These are phyloP conservation scores for Rhizopogon vesiculosus DNA, from an alignment of 768 basidiomycete species.

Conservation along the genomic window DNA sequence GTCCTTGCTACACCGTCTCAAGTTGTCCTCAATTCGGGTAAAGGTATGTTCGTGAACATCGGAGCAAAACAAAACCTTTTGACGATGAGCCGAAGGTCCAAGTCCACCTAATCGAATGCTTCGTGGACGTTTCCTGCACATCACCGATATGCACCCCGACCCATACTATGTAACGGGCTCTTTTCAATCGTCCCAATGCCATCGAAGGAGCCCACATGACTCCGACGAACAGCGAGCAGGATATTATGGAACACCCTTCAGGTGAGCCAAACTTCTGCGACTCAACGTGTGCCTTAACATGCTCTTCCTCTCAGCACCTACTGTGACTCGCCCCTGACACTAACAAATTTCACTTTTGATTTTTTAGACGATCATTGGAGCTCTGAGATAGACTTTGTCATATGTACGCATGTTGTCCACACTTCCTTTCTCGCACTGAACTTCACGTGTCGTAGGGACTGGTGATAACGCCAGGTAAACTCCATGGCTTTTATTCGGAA, in stretches of 20 bases:
- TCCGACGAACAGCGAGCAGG: constrained; percentile 47
- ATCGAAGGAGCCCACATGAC: constrained; percentile 47
- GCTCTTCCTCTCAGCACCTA: constrained; percentile 35
- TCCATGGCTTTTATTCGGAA: no score
- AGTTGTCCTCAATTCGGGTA: constrained; percentile 28
- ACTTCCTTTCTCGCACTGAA: not conserved
- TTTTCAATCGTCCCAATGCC: constrained; percentile 62
- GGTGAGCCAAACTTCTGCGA: constrained; percentile 37
- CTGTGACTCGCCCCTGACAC: constrained; percentile 75
- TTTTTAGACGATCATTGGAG: constrained; percentile 78
- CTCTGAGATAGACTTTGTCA: constrained; percentile 83
- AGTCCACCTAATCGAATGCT: constrained; percentile 34
- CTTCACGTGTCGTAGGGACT: constrained; percentile 46
- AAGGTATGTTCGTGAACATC: constrained; percentile 3
- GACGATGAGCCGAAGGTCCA: not conserved
- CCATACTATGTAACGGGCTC: constrained; percentile 50
- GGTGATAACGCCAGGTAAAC: constrained; percentile 68
- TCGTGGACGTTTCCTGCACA: constrained; percentile 72
- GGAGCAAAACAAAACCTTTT: not conserved
- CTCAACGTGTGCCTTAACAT: not conserved
- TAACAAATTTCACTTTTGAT: constrained; percentile 82
- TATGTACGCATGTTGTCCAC: constrained; percentile 48
- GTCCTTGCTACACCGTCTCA: constrained; percentile 36
- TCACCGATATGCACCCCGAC: constrained; percentile 85
- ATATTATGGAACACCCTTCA: constrained; percentile 63